A percentile compares a stretch with the other conserved stretches of the same genome.
Conservation (phyloP, 2,329 filamentous ascomycete species). For the Fusarium heterosporum region DNA sequence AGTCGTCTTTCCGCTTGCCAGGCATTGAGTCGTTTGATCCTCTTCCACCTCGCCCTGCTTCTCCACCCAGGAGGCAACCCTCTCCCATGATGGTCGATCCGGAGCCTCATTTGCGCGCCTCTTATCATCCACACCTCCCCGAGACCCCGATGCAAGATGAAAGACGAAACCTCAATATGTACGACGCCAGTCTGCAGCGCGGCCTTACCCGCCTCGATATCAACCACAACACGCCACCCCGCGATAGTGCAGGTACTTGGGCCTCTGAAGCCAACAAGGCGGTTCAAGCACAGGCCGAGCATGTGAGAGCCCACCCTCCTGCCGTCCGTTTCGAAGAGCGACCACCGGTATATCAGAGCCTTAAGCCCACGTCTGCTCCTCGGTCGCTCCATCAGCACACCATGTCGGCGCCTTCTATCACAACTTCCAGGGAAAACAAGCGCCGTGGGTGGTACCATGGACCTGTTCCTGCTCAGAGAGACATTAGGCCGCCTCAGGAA, state of each 20-base stretch:
- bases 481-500: conserved; percentile 47
- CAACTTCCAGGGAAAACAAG: conserved; percentile 70
- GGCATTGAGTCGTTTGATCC: conserved; percentile 94
- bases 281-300: conserved; percentile 66
- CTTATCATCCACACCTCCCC: conserved; percentile 45
- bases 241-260: conserved; percentile 67
- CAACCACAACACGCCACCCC: conserved; percentile 61
- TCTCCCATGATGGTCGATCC: conserved; percentile 84
- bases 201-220: conserved; percentile 76
- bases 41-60: conserved; percentile 70
- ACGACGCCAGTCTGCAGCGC: conserved; percentile 74
- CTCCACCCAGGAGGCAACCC: conserved; percentile 72
- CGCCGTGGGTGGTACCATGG: conserved; percentile 80
- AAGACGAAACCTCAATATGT: conserved; percentile 65
- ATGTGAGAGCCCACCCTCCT: conserved; percentile 58
- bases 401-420: conserved; percentile 68
- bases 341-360: conserved; percentile 51
- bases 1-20: conserved; percentile 76
- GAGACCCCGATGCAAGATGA: conserved; percentile 57
- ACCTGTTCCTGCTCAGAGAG: conserved; percentile 55
- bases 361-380: conserved; percentile 46
- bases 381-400: conserved; percentile 65
- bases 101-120: conserved; percentile 54
- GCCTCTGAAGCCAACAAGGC: conserved; percentile 67
- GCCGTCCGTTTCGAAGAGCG: conserved; percentile 68